Base-by-base conservation (phyloP, 176 grass and related monocot genomes). In the Ampelocalamus luodianensis region DNA sequence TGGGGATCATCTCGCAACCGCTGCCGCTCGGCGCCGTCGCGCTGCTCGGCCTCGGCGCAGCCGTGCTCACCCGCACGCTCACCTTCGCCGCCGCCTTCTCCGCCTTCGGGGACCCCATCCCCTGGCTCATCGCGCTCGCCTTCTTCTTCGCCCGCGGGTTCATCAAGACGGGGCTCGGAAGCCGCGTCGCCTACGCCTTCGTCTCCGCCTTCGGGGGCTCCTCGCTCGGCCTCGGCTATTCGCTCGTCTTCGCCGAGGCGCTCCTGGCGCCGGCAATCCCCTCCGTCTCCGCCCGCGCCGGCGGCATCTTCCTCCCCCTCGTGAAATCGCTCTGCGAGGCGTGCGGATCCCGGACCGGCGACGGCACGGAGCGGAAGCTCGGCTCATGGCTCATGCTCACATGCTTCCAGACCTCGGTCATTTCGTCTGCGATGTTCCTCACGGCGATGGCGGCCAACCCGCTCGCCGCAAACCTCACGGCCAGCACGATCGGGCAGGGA, bases 331-430 rank as follows among this genome's bases (percentile, higher is more conserved):
- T 98, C 60, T 98, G 91, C 68, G 87, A 67, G 74, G 96, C 96
- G 0, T 98, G 96, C 13, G 96, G 93, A 0, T 96, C 93, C 22
- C 91, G 92, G 80, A 70, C 42, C 2, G 91, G 94, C 42, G 96
- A 99, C 36, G 96, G 91, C 40, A 94, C 93, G 0, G 96, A 94
- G 88, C 27, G 84, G 6, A 86, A 53, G 74, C 93, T 99, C 42
- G 96, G 96, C n/a, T 49, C 96, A 0, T 99, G 96, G 96, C 91
- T 99, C 69, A 99, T 99, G 96, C 88, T 99, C 74, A 99, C 96
- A 1, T 99, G 96, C 78, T 99, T 99, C 84, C 96, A 96, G 84
- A 99, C 96, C 17, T 96, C 96, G 1, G 96, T 92, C 60, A 72
- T 96, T 60, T 99, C 96, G 2, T 99, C 96, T 0, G 81, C 96